Percentiles rank a stretch among this genome's conserved stretches.
These are phyloP conservation scores for Cladorrhinum samala DNA, from an alignment of 495 filamentous ascomycete genomes.

Conservation along the genomic window DNA sequence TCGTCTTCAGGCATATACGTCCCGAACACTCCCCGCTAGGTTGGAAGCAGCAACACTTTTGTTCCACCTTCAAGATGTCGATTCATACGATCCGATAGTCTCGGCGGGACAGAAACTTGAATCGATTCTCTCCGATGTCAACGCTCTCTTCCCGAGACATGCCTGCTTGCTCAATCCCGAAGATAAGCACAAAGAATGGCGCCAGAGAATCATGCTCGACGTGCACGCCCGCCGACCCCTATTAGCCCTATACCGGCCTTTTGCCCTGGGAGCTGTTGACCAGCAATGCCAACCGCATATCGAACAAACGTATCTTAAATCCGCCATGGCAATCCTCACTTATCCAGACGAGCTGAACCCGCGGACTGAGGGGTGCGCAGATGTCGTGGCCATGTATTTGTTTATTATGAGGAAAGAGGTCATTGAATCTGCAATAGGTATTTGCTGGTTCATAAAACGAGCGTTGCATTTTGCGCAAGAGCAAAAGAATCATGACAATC, in stretches of 20 bases:
- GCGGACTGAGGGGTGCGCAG: slow-evolving; percentile 20
- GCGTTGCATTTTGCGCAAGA: not conserved
- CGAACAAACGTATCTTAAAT: slow-evolving; percentile 30
- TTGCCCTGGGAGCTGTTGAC: slow-evolving; percentile 23
- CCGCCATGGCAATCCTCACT: slow-evolving; percentile 32
- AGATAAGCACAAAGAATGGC: slow-evolving; percentile 26
- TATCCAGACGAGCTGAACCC: slow-evolving; percentile 34
- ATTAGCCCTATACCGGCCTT: slow-evolving; percentile 35
- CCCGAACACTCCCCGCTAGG: slow-evolving; percentile 27
- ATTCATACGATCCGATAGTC: slow-evolving; percentile 29
- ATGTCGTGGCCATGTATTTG: slow-evolving; percentile 29
- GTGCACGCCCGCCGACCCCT: slow-evolving; percentile 33
- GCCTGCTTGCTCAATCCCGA: slow-evolving; percentile 16
- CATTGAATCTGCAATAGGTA: slow-evolving; percentile 30
- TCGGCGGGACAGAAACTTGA: slow-evolving; percentile 33
- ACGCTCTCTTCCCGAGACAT: slow-evolving; percentile 25
- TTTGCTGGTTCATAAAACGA: slow-evolving; percentile 33
- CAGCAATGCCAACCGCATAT: slow-evolving; percentile 30
- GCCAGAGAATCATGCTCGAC: slow-evolving; percentile 27
- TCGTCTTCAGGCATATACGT: slow-evolving; percentile 31
- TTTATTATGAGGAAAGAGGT: slow-evolving; percentile 31
- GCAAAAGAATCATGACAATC: not conserved
- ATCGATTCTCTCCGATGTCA: slow-evolving; percentile 31
- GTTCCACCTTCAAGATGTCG: slow-evolving; percentile 29
- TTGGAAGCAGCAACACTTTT: slow-evolving; percentile 28